Evolutionary conservation across 2,329 filamentous ascomycete genomes (phyloP).

Genomic region (Pestalotiopsis fici): DNA sequence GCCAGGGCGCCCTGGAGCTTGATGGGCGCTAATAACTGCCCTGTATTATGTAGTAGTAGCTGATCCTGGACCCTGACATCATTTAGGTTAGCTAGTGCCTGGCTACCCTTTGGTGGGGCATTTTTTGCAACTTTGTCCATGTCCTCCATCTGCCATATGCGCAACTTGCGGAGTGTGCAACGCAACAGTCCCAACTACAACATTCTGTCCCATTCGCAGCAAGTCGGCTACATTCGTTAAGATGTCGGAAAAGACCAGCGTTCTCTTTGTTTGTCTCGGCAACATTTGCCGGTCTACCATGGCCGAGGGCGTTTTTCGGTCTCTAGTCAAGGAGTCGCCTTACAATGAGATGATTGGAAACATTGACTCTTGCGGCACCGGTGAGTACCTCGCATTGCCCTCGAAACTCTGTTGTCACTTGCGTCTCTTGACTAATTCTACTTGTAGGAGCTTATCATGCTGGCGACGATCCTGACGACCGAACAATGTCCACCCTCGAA

Average conservation of each 20-base stretch:
- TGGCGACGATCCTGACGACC: constrained; percentile 74
- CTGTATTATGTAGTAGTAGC: too few relatives aligned
- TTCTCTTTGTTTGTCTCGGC: constrained; percentile 94
- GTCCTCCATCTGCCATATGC: too few relatives aligned
- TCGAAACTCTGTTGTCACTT: not conserved
- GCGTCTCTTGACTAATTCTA: not conserved
- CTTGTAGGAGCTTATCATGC: constrained; percentile 74
- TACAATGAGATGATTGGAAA: constrained; percentile 61
- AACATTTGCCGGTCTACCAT: constrained; percentile 96
- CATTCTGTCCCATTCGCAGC: too few relatives aligned
- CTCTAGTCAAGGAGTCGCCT: constrained; percentile 62
- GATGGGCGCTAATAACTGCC: not conserved
- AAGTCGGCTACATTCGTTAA: not conserved
- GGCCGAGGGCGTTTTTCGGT: constrained; percentile 91
- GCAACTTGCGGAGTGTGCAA: not conserved
- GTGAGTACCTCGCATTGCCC: constrained; percentile 30
- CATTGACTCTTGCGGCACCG: constrained; percentile 89
- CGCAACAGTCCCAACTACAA: not conserved
- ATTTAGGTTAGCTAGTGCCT: not conserved
- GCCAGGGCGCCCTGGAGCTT: not conserved
- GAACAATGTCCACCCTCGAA: constrained; percentile 79
- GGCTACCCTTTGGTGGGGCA: not conserved
- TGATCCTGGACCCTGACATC: not conserved
- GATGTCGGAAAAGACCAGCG: constrained; percentile 52
- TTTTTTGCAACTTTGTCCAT: not conserved